phyloP scores from a whole-genome alignment of 2,329 filamentous ascomycete species.

The Penicillium polonicum region DNA sequence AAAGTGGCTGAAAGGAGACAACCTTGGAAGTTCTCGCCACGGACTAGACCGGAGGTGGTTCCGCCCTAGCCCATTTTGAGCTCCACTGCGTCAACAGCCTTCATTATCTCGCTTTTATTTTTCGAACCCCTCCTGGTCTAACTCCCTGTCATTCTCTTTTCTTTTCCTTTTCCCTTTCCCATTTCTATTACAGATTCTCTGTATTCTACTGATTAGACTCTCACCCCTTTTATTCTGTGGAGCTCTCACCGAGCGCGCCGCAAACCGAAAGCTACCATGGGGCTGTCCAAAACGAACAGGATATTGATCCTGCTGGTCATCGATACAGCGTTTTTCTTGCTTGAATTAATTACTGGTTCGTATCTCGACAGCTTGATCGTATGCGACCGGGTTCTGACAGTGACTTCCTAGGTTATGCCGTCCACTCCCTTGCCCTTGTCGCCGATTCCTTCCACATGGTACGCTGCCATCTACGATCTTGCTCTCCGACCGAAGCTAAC shows the following conservation, averaged over 20 bases:
- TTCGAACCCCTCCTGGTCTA: slow-evolving; percentile 2
- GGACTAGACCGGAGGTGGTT: slow-evolving; percentile 19
- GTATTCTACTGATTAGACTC: not conserved
- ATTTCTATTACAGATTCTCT: not conserved
- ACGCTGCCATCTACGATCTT: slow-evolving; percentile 29
- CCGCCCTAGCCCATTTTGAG: slow-evolving; percentile 15
- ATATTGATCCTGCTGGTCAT: slow-evolving; percentile 92
- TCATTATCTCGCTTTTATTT: slow-evolving; percentile 5
- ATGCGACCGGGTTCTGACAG: slow-evolving; percentile 16
- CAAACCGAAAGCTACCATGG: slow-evolving; percentile 55
- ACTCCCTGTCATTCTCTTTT: not conserved
- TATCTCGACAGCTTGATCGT: slow-evolving; percentile 3
- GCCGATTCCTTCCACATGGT: slow-evolving; percentile 99
- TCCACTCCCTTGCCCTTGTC: slow-evolving; percentile 87
- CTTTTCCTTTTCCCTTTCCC: not conserved
- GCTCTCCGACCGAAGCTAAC: not conserved
- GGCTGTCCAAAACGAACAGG: slow-evolving; percentile 85
- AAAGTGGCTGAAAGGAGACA: not conserved
- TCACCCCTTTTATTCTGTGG: slow-evolving; percentile 3
- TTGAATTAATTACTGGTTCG: slow-evolving; percentile 75
- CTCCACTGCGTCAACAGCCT: slow-evolving; percentile 16
- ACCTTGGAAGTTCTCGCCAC: slow-evolving; percentile 19
- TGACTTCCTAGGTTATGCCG: slow-evolving; percentile 62
- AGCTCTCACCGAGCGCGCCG: slow-evolving; percentile 24
- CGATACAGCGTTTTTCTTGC: slow-evolving; percentile 82